Evolutionary conservation across 495 filamentous ascomycete species (phyloP).

Genomic region (Thozetella sp.): DNA sequence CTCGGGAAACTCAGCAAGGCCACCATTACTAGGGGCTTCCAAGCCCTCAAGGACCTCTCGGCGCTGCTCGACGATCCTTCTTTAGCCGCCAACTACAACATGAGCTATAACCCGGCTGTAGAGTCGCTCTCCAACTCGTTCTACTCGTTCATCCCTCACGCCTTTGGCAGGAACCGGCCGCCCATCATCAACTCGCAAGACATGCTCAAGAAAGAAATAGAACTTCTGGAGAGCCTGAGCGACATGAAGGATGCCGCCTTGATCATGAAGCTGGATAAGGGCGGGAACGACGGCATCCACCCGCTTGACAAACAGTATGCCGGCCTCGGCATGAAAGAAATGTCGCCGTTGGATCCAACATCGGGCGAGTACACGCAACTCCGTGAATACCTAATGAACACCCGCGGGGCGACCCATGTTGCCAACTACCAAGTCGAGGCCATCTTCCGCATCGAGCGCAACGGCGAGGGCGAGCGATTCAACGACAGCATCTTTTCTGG

Average conservation of each 20-base stretch:
- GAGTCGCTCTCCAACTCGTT: slow-evolving; percentile 71
- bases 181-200: slow-evolving; percentile 57
- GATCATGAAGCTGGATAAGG: slow-evolving; percentile 69
- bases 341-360: slow-evolving; percentile 63
- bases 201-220: slow-evolving; percentile 72
- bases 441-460: slow-evolving; percentile 81
- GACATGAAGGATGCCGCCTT: slow-evolving; percentile 81
- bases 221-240: slow-evolving; percentile 72
- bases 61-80: slow-evolving; percentile 54
- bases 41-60: slow-evolving; percentile 72
- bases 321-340: slow-evolving; percentile 72
- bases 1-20: slow-evolving; percentile 80
- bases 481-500: slow-evolving; percentile 48
- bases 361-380: slow-evolving; percentile 67
- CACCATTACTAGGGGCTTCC: slow-evolving; percentile 72
- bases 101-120: slow-evolving; percentile 35
- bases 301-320: slow-evolving; percentile 71
- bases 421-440: slow-evolving; percentile 62
- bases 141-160: slow-evolving; percentile 81
- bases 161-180: slow-evolving; percentile 73
- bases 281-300: slow-evolving; percentile 51
- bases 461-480: slow-evolving; percentile 74
- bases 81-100: slow-evolving; percentile 48
- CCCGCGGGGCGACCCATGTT: slow-evolving; percentile 61
- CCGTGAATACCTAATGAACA: slow-evolving; percentile 64